Conservation (phyloP, 768 basidiomycete species). For the Termitomyces sp. region DNA sequence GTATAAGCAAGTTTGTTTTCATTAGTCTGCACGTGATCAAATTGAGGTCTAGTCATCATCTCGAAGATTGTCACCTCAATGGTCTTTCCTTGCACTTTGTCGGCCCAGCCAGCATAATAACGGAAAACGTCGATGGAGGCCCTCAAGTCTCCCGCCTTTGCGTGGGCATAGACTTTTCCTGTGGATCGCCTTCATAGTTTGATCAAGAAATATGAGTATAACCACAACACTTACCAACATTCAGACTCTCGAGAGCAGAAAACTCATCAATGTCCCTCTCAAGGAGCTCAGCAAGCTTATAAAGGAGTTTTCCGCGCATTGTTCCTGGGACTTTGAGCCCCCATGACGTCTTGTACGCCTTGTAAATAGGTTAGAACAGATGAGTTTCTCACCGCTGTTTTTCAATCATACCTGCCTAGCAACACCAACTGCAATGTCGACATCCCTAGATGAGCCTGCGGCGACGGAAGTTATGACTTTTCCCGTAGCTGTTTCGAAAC, state of each 20-base stretch:
- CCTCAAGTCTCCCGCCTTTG: conserved; percentile 42
- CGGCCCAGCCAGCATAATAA: conserved; percentile 86
- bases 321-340: conserved; percentile 51
- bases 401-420: conserved; percentile 37
- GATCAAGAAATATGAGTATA: neutral
- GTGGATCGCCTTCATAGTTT: neutral
- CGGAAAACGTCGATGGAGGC: conserved; percentile 43
- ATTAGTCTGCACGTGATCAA: conserved; percentile 14
- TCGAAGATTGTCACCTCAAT: conserved; percentile 37
- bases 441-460: conserved; percentile 53
- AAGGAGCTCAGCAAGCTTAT: conserved; percentile 26
- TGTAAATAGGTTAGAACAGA: neutral
- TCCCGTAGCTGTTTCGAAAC: conserved; percentile 41
- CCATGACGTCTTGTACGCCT: conserved; percentile 54
- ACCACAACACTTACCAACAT: conserved; percentile 16
- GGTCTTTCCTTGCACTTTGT: conserved; percentile 69
- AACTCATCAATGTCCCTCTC: conserved; percentile 23
- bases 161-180: conserved; percentile 52
- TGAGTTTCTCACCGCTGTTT: too few relatives aligned
- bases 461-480: conserved; percentile 46
- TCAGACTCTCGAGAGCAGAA: conserved; percentile 21
- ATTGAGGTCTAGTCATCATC: too few relatives aligned
- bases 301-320: conserved; percentile 20
- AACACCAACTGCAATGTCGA: conserved; percentile 57
- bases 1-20: conserved; percentile 24